phyloP scores from a whole-genome alignment of 2,329 filamentous ascomycete species.

The Trichoderma sp. region DNA sequence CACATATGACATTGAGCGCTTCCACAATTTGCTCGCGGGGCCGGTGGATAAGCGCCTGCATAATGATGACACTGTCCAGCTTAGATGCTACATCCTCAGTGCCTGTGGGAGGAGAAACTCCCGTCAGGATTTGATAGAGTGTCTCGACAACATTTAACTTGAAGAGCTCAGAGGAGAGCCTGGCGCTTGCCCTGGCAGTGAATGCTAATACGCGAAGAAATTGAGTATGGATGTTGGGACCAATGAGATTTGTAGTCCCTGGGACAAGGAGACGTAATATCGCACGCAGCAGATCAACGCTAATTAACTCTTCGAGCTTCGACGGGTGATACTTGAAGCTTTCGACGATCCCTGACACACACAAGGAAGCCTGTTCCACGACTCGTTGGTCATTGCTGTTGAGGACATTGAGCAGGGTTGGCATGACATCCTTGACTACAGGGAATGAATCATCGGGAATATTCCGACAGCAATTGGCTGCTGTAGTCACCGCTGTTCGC shows the following conservation, averaged over 20 bases:
- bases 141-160: constrained; percentile 98
- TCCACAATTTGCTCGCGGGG: constrained; percentile 96
- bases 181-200: constrained; percentile 84
- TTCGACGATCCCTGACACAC: constrained; percentile 93
- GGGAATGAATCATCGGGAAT: constrained; percentile 92
- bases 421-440: constrained; percentile 94
- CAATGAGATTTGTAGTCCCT: constrained; percentile 93
- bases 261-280: constrained; percentile 87
- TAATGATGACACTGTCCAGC: constrained; percentile 94
- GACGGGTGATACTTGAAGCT: constrained; percentile 89
- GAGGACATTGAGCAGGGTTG: constrained; percentile 86
- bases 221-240: constrained; percentile 92
- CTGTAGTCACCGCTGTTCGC: constrained; percentile 93
- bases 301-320: constrained; percentile 91
- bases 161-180: constrained; percentile 84
- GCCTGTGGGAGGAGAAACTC: constrained; percentile 85
- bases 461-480: constrained; percentile 97
- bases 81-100: constrained; percentile 79
- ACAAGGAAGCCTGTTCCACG: constrained; percentile 93
- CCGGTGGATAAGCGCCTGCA: constrained; percentile 96
- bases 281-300: constrained; percentile 80
- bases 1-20: constrained; percentile 95
- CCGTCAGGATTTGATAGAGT: constrained; percentile 94
- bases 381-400: constrained; percentile 94
- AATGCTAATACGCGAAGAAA: constrained; percentile 92